phyloP scores from a whole-genome alignment of 805 yeast species.

The Yarrowia sp. region DNA sequence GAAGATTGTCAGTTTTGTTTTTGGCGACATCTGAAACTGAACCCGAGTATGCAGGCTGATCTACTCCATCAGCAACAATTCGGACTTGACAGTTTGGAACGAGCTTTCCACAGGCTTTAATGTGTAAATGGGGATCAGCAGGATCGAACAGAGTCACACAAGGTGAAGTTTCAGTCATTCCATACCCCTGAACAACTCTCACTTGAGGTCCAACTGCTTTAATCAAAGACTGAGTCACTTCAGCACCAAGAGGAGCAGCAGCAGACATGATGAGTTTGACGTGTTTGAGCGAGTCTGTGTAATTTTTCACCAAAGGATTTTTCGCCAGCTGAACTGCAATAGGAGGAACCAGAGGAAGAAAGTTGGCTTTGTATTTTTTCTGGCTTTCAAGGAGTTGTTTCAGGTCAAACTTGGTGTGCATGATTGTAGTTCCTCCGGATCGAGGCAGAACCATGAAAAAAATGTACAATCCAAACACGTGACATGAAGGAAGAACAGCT shows the following conservation, averaged over 20 bases:
- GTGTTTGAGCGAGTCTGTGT: constrained; percentile 43
- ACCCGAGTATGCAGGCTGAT: constrained; percentile 26
- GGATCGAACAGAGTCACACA: constrained; percentile 18
- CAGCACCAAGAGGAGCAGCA: constrained; percentile 47
- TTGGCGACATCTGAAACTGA: not conserved
- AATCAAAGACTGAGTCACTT: not conserved
- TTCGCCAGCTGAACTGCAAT: constrained; percentile 48
- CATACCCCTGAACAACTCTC: constrained; percentile 27
- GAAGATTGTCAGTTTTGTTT: not conserved
- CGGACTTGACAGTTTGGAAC: constrained; percentile 9
- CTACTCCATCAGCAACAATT: constrained; percentile 17
- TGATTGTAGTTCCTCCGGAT: constrained; percentile 32
- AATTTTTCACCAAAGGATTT: constrained; percentile 45
- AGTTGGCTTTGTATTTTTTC: constrained; percentile 39
- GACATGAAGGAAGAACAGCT: constrained; percentile 38
- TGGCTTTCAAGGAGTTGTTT: constrained; percentile 35
- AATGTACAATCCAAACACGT: constrained; percentile 36
- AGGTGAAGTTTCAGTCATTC: constrained; percentile 30
- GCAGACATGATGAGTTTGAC: constrained; percentile 43
- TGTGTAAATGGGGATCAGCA: not conserved
- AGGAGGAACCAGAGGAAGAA: constrained; percentile 46
- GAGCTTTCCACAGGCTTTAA: constrained; percentile 6
- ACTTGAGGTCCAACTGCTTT: constrained; percentile 27
- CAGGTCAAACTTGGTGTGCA: constrained; percentile 40
- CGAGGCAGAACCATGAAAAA: constrained; percentile 35